A percentile compares a stretch with the other conserved stretches of the same genome.
These are phyloP conservation scores for Cladosporium austrohemisphaericum DNA, from an alignment of 2,329 filamentous ascomycete species.

Conservation along the genomic window DNA sequence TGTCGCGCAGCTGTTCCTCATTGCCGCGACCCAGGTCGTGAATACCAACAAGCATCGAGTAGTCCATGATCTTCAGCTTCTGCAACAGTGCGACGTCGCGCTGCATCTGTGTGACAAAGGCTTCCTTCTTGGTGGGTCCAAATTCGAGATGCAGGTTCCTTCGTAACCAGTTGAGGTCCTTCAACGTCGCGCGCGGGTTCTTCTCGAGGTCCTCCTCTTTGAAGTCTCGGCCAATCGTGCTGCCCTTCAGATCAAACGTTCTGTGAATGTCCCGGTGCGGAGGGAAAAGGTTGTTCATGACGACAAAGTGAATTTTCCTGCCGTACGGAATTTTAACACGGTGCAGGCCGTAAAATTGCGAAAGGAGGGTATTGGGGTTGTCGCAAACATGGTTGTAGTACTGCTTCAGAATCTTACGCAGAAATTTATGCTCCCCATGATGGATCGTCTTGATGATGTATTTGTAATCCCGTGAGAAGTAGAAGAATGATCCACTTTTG, in stretches of 20 bases:
- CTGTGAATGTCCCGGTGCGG: constrained; percentile 96
- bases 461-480: constrained; percentile 98
- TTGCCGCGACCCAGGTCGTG: constrained; percentile 89
- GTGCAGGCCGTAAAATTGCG: constrained; percentile 95
- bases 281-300: constrained; percentile 99
- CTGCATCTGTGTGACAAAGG: constrained; percentile 86
- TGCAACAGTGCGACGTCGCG: constrained; percentile 84
- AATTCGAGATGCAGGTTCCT: constrained; percentile 81
- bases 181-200: constrained; percentile 89
- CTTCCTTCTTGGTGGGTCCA: constrained; percentile 78
- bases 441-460: constrained; percentile 99
- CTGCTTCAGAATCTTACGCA: constrained; percentile 78
- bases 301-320: constrained; percentile 97
- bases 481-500: constrained; percentile 99
- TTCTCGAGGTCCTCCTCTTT: constrained; percentile 80
- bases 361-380: constrained; percentile 94
- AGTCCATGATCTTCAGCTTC: constrained; percentile 94
- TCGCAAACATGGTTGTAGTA: constrained; percentile 90
- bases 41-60: constrained; percentile 89
- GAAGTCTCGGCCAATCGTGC: constrained; percentile 88
- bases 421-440: constrained; percentile 85
- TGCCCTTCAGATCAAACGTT: constrained; percentile 95
- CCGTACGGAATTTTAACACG: constrained; percentile 98
- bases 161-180: constrained; percentile 94
- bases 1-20: constrained; percentile 85